Base-by-base conservation (phyloP, 805 yeast genomes). In the Monosporozyma yasuniensis region DNA sequence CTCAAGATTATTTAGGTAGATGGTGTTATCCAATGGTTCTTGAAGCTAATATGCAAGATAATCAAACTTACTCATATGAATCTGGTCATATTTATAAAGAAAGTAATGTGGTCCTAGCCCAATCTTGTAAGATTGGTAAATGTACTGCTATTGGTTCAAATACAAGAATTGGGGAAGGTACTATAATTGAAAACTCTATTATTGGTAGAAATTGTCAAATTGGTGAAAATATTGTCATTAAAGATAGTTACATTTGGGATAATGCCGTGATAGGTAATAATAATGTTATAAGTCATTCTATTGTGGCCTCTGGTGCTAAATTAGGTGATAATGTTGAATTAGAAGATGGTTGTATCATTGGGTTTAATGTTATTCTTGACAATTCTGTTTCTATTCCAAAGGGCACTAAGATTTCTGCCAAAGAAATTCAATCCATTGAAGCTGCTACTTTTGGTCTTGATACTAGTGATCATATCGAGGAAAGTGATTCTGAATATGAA, bases 21-120 rank as follows among this genome's bases (percentile, higher is more conserved):
- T 93, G 96, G 87, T 78, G 91, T 52, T 91, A 88, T 61, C 99
- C 99, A 23, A 72, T 91, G 49, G 87, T 83, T 16, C 91, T 96
- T 2, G 98, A 91, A 56, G 73, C 89, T 49, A 90, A 91, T 65
- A 70, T 86, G 56, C 68, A 82, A 48, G 80, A 77, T 27, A 81
- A 77, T 58, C 88, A 85, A 61, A 77, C 87, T 1, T 93, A 87
- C 64, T 70, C 81, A 2, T 88, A 88, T 66, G 95, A 84, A 59
- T 77, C 84, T 47, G 84, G 87, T 48, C 95, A 93, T 66, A 79
- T 91, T 48, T 93, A 93, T 67, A 89, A 89, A 67, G 97, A 90
- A 63, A 78, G 80, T 37, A 84, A 83, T 56, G 91, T 91, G n/a
- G 81, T 88, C 8, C 74, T 91, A 56, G 96, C 97, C 0, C 96